phyloP scores from a whole-genome alignment of 176 grass and related monocot genomes.

The Elymus sibiricus region DNA sequence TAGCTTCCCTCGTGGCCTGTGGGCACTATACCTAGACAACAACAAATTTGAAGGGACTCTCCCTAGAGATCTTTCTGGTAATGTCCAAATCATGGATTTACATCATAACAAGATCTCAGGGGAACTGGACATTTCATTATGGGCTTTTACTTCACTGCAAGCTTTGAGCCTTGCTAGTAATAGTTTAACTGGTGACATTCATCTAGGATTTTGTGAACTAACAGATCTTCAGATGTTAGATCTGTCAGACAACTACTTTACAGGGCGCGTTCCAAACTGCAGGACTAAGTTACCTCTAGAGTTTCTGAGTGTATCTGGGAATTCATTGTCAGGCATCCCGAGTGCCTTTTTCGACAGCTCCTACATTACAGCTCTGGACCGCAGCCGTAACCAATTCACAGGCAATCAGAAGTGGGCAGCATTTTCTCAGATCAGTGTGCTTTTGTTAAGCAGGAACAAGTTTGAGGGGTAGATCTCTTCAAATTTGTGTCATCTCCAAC shows the following conservation, averaged over 20 bases:
- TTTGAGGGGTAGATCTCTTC: slow-evolving; percentile 17
- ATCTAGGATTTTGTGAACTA: background rate
- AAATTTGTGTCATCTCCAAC: background rate
- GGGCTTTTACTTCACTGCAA: background rate
- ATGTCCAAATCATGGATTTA: background rate
- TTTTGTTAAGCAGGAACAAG: background rate
- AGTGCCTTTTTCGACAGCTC: background rate
- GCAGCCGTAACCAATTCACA: background rate
- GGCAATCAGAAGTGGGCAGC: background rate
- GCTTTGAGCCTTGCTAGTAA: background rate
- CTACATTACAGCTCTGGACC: background rate
- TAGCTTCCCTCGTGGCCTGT: background rate
- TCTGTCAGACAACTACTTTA: slow-evolving; percentile 24
- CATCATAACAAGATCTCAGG: slow-evolving; percentile 9
- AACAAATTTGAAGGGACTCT: background rate
- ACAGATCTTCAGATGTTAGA: background rate
- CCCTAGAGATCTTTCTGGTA: background rate
- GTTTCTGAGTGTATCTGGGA: background rate
- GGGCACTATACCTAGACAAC: background rate
- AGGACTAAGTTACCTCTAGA: background rate
- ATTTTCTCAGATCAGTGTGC: background rate
- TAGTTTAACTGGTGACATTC: slow-evolving; percentile 7
- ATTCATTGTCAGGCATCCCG: slow-evolving; percentile 12
- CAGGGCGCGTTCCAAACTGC: slow-evolving; percentile 1
- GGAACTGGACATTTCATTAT: background rate